A percentile compares a stretch with the other conserved stretches of the same genome.
Conservation (phyloP, 1,139 yeast species). For the Lodderomyces beijingensis region DNA sequence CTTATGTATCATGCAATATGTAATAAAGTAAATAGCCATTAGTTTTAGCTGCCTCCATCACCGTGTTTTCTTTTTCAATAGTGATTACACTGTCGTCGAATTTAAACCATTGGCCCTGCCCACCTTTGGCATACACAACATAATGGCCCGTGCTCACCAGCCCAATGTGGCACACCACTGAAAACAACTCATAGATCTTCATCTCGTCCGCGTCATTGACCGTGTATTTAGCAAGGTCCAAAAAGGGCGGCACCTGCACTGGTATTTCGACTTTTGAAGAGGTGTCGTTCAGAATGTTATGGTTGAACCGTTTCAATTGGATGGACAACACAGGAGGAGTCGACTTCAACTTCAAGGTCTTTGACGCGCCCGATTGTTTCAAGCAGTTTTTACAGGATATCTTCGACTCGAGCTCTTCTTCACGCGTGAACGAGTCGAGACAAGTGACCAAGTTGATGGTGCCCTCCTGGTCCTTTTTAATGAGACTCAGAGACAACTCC, state of each 20-base stretch:
- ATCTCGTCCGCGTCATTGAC: conserved; percentile 14
- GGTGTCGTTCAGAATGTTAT: conserved; percentile 47
- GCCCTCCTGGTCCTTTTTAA: conserved; percentile 16
- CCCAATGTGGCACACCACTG: conserved; percentile 85
- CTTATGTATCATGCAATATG: conserved; percentile 46
- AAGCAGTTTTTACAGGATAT: conserved; percentile 60
- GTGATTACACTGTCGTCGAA: conserved; percentile 91
- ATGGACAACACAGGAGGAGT: conserved; percentile 77
- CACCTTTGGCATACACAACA: conserved; percentile 68
- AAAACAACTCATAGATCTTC: conserved; percentile 70
- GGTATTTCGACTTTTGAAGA: conserved; percentile 75
- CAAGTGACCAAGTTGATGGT: conserved; percentile 52
- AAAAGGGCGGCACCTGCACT: conserved; percentile 65
- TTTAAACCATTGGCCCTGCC: conserved; percentile 77
- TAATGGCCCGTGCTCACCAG: conserved; percentile 95
- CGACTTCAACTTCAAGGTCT: conserved; percentile 62
- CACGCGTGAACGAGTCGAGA: conserved; percentile 67
- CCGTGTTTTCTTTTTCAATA: conserved; percentile 45
- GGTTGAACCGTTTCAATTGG: conserved; percentile 87
- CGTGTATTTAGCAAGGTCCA: conserved; percentile 64
- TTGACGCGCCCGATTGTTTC: conserved; percentile 57
- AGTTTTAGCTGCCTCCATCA: conserved; percentile 59
- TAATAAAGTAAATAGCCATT: conserved; percentile 81
- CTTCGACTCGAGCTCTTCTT: conserved; percentile 66
- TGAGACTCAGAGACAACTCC: conserved; percentile 45